Evolutionary conservation across 2,329 filamentous ascomycete genomes (phyloP).

Genomic region (Grosmannia clavigera): DNA sequence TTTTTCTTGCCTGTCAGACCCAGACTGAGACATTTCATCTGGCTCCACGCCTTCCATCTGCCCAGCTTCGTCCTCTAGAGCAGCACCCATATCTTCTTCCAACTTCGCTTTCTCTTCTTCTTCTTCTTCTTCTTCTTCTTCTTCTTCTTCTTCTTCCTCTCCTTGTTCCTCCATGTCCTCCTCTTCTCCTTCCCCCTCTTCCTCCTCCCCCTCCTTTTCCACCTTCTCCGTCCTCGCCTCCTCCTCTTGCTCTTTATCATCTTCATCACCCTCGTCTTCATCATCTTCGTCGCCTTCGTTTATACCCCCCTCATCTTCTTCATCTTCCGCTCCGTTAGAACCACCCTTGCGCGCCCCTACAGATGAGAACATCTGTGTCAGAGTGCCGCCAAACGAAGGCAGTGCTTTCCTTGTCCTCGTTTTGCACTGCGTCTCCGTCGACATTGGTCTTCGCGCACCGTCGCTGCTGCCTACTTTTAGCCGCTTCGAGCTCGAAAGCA

Average conservation of each 20-base stretch:
- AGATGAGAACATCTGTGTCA: slow-evolving; percentile 15
- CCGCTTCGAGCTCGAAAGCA: slow-evolving; percentile 45
- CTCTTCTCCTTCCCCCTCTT: background rate
- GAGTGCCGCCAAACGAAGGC: slow-evolving; percentile 13
- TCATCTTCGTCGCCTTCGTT: slow-evolving; percentile 8
- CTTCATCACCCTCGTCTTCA: slow-evolving; percentile 3
- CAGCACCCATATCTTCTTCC: slow-evolving; percentile 17
- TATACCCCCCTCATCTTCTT: slow-evolving; percentile 6
- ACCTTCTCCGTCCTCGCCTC: slow-evolving; percentile 9
- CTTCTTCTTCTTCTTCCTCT: no score
- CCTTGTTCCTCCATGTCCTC: slow-evolving; percentile 5
- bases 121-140: slow-evolving; percentile 2
- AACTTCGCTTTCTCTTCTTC: slow-evolving; percentile 4
- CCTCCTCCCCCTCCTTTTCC: slow-evolving; percentile 2
- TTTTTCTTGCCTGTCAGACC: background rate
- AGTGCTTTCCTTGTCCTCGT: slow-evolving; percentile 10
- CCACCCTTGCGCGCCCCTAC: background rate
- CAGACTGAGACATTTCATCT: background rate
- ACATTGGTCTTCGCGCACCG: slow-evolving; percentile 37
- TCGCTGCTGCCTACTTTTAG: slow-evolving; percentile 29
- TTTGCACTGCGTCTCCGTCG: slow-evolving; percentile 12
- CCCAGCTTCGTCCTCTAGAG: slow-evolving; percentile 36
- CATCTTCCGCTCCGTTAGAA: slow-evolving; percentile 3
- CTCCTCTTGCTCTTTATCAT: slow-evolving; percentile 4
- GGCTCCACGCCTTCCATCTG: slow-evolving; percentile 16